phyloP scores from a whole-genome alignment of 2,329 filamentous ascomycete species.

The Hymenoscyphus repandus region DNA sequence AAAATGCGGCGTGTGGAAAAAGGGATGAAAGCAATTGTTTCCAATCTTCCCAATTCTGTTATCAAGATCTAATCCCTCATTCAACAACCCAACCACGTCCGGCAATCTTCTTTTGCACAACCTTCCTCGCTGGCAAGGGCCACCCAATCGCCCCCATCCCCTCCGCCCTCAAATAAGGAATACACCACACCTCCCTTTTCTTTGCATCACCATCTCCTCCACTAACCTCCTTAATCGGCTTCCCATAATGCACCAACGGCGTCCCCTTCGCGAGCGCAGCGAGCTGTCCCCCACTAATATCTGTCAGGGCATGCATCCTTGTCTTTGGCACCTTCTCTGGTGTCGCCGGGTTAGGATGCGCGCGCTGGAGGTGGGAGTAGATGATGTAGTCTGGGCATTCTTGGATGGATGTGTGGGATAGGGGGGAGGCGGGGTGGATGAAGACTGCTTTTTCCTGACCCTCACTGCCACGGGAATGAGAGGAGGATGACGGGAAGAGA shows the following conservation, averaged over 20 bases:
- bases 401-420: conserved; percentile 62
- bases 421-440: conserved; percentile 78
- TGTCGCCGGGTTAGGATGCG: conserved; percentile 43
- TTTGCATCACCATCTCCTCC: conserved; percentile 39
- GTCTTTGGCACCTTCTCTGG: conserved; percentile 61
- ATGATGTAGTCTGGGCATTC: conserved; percentile 85
- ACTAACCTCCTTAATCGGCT: conserved; percentile 79
- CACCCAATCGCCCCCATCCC: conserved; percentile 65
- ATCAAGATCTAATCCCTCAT: conserved; percentile 15
- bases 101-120: conserved; percentile 69
- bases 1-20: too few species aligned
- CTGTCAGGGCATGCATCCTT: conserved; percentile 82
- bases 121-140: conserved; percentile 80
- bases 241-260: conserved; percentile 76
- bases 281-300: conserved; percentile 70
- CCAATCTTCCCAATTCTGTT: too few species aligned
- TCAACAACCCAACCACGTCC: conserved; percentile 65
- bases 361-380: conserved; percentile 78
- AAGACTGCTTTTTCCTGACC: conserved; percentile 65
- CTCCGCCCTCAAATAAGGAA: conserved; percentile 70
- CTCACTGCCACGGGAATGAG: conserved; percentile 39
- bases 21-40: too few species aligned
- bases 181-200: conserved; percentile 73
- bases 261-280: conserved; percentile 78
- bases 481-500: conserved; percentile 53